phyloP scores from a whole-genome alignment of 768 basidiomycete species.

The Butyriboletus loyo region DNA sequence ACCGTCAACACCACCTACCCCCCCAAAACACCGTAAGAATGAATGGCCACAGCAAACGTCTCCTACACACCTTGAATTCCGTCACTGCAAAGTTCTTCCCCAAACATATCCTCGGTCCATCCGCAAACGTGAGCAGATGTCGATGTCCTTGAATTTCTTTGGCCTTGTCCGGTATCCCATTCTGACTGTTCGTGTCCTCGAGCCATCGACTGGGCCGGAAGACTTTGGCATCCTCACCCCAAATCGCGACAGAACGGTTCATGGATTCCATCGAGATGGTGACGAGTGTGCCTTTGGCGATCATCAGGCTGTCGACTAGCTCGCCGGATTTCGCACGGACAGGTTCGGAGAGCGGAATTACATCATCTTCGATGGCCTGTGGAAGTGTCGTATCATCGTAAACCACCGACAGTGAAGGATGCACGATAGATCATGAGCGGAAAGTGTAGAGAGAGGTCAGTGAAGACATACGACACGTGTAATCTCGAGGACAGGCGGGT shows the following conservation, averaged over 20 bases:
- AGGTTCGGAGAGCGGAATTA: slow-evolving; percentile 48
- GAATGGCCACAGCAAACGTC: no score
- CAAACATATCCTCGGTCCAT: slow-evolving; percentile 48
- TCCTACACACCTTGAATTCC: slow-evolving; percentile 29
- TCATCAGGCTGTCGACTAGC: slow-evolving; percentile 34
- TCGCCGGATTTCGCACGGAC: slow-evolving; percentile 42
- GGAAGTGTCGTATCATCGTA: not conserved
- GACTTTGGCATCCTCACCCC: slow-evolving; percentile 57
- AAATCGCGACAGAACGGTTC: slow-evolving; percentile 50
- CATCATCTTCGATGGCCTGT: slow-evolving; percentile 50
- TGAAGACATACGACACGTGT: slow-evolving; percentile 8
- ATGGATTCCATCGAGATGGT: slow-evolving; percentile 42
- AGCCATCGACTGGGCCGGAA: slow-evolving; percentile 69
- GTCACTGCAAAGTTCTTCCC: slow-evolving; percentile 46
- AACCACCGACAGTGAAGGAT: not conserved
- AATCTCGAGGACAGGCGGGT: slow-evolving; percentile 34
- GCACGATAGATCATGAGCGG: no score
- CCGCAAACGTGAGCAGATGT: slow-evolving; percentile 48
- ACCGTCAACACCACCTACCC: slow-evolving; percentile 39
- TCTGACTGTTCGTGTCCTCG: slow-evolving; percentile 11
- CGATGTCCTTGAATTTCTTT: slow-evolving; percentile 46
- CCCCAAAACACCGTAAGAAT: not conserved
- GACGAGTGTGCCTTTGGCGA: slow-evolving; percentile 48
- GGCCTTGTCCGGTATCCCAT: slow-evolving; percentile 24
- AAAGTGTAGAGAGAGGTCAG: no score